phyloP scores from a whole-genome alignment of 2,329 filamentous ascomycete species.

The Davidsoniella virescens region DNA sequence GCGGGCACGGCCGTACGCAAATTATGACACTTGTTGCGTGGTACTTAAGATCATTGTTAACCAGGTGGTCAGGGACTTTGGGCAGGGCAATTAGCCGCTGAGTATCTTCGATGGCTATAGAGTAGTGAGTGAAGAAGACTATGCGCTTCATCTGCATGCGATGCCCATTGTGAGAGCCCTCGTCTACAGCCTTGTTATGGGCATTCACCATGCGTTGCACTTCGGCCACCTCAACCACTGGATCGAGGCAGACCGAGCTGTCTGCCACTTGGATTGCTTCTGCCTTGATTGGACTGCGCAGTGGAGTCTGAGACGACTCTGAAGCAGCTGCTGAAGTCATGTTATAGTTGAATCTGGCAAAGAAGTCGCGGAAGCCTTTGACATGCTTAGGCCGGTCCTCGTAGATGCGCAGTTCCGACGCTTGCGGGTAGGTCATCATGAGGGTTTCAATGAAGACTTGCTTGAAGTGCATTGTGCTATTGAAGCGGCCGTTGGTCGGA shows the following conservation, averaged over 20 bases:
- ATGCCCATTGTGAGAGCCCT: slow-evolving; percentile 17
- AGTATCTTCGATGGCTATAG: slow-evolving; percentile 57
- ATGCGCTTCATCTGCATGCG: slow-evolving; percentile 64
- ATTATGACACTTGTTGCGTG: slow-evolving; percentile 89
- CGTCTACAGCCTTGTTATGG: slow-evolving; percentile 51
- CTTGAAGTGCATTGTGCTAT: slow-evolving; percentile 83
- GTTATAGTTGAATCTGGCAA: slow-evolving; percentile 52
- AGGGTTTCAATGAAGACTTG: slow-evolving; percentile 65
- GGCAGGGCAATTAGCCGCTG: slow-evolving; percentile 57
- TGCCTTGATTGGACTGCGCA: slow-evolving; percentile 33
- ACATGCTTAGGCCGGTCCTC: slow-evolving; percentile 53
- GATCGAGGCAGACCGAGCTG: slow-evolving; percentile 54
- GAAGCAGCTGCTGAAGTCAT: slow-evolving; percentile 26
- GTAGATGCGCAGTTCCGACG: slow-evolving; percentile 67
- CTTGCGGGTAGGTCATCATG: slow-evolving; percentile 69
- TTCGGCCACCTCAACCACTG: slow-evolving; percentile 62
- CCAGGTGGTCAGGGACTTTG: slow-evolving; percentile 41
- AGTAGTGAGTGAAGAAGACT: slow-evolving; percentile 84
- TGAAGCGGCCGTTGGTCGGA: slow-evolving; percentile 62
- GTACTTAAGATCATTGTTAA: slow-evolving; percentile 57
- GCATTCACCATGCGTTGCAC: slow-evolving; percentile 79
- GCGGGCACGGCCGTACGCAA: slow-evolving; percentile 57
- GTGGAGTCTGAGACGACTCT: slow-evolving; percentile 38
- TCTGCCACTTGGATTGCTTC: slow-evolving; percentile 83
- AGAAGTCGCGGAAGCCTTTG: slow-evolving; percentile 71